Percentiles rank a stretch among this genome's conserved stretches.
Conservation (phyloP, 495 filamentous ascomycete genomes). For the Penicillium nucicola region DNA sequence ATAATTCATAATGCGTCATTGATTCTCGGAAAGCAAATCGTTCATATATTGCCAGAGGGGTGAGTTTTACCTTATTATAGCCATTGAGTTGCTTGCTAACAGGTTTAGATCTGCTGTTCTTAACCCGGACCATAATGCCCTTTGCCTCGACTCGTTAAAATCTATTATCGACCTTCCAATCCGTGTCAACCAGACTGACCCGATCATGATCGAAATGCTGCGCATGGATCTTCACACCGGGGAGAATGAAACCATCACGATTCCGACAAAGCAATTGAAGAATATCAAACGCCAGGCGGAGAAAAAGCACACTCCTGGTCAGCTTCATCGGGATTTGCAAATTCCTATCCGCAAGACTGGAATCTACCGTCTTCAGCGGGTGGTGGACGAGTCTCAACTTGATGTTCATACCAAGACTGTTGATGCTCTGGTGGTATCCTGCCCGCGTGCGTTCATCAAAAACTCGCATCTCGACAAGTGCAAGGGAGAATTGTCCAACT, state of each 20-base stretch:
- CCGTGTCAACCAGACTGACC: conserved; percentile 86
- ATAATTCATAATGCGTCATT: conserved; percentile 88
- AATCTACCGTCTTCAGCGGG: conserved; percentile 76
- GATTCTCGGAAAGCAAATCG: conserved; percentile 91
- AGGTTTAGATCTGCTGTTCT: conserved; percentile 71
- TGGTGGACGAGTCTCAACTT: conserved; percentile 88
- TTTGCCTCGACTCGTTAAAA: conserved; percentile 68
- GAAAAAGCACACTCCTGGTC: conserved; percentile 44
- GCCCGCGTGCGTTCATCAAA: conserved; percentile 73
- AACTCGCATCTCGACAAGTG: conserved; percentile 65
- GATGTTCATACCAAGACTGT: conserved; percentile 76
- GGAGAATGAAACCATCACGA: conserved; percentile 70
- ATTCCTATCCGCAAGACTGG: conserved; percentile 76
- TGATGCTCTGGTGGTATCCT: conserved; percentile 76
- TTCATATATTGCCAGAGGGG: conserved; percentile 96
- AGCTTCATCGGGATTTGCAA: conserved; percentile 52
- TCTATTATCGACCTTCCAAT: conserved; percentile 71
- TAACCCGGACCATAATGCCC: conserved; percentile 72
- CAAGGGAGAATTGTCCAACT: conserved; percentile 78
- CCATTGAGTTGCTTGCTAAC: conserved; percentile 18
- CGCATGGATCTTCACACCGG: conserved; percentile 80
- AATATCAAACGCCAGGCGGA: conserved; percentile 60
- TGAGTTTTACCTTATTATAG: conserved; percentile 36
- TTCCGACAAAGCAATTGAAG: conserved; percentile 68
- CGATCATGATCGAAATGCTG: conserved; percentile 78